A percentile compares a stretch with the other conserved stretches of the same genome.
Evolutionary conservation across 1,284 basidiomycete species (phyloP).

Genomic region (Papiliotrema flavescens): DNA sequence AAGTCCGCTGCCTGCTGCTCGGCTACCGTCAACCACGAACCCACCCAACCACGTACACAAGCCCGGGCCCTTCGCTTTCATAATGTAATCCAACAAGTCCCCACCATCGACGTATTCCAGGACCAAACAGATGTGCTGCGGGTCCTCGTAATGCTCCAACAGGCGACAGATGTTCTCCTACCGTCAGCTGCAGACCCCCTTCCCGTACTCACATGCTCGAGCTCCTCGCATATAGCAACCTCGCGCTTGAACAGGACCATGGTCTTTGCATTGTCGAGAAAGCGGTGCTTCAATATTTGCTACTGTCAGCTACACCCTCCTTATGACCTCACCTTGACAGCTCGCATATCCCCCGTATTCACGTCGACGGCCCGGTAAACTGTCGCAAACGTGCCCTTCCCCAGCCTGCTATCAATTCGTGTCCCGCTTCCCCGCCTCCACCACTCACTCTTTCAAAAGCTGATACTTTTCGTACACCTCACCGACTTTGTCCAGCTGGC

Average conservation of each 20-base stretch:
- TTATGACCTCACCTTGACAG: constrained; percentile 48
- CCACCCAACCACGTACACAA: constrained; percentile 54
- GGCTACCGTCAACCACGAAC: constrained; percentile 21
- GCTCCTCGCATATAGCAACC: constrained; percentile 68
- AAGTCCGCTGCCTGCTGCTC: constrained; percentile 41
- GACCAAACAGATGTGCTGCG: constrained; percentile 58
- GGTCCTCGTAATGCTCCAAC: constrained; percentile 70
- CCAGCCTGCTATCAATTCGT: constrained; percentile 34
- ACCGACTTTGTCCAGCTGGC: constrained; percentile 49
- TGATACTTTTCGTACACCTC: constrained; percentile 44
- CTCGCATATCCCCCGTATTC: constrained; percentile 42
- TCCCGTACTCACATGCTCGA: constrained; percentile 59
- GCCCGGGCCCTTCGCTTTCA: constrained; percentile 50
- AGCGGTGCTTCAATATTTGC: constrained; percentile 49
- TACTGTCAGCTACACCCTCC: constrained; percentile 25
- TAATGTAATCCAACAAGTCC: constrained; percentile 78
- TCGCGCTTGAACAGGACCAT: constrained; percentile 63
- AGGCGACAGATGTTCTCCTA: constrained; percentile 73
- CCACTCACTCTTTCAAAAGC: constrained; percentile 35
- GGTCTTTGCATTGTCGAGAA: constrained; percentile 50
- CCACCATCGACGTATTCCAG: constrained; percentile 70
- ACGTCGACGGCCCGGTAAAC: constrained; percentile 47
- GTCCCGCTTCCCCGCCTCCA: not conserved
- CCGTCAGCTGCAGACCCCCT: not conserved
- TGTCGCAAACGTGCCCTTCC: constrained; percentile 48